A percentile compares a stretch with the other conserved stretches of the same genome.
These are phyloP conservation scores for Gaertneriomyces semiglobifer DNA, from an alignment of 192 early-diverging fungal species.

Conservation along the genomic window DNA sequence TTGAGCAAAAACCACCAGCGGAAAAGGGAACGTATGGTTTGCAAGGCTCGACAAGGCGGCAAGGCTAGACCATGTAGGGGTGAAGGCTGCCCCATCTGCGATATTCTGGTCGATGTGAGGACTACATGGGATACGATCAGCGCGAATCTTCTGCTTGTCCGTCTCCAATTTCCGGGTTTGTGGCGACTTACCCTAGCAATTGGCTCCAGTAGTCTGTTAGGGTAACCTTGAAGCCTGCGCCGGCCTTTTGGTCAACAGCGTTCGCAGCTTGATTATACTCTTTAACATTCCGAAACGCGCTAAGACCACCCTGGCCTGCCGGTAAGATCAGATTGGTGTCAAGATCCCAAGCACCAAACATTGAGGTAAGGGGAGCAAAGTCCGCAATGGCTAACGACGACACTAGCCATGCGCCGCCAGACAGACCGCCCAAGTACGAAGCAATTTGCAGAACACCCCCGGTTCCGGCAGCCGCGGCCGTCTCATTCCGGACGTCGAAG, in stretches of 20 bases:
- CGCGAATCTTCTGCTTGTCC: no score
- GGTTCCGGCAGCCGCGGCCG: slow-evolving; percentile 5
- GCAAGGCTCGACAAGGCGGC: no score
- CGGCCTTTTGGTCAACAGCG: slow-evolving; percentile 10
- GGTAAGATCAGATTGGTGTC: slow-evolving; percentile 1
- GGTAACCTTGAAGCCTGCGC: slow-evolving; percentile 18
- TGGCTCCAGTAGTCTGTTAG: slow-evolving; percentile 24
- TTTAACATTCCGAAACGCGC: no score
- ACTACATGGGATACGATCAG: no score
- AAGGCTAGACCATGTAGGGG: no score
- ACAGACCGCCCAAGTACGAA: slow-evolving; percentile 27
- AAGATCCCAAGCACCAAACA: slow-evolving; percentile 11
- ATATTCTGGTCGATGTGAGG: no score
- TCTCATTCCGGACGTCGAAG: slow-evolving; percentile 6
- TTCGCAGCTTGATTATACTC: slow-evolving; percentile 7
- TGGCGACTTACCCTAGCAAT: no score
- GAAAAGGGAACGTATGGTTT: no score
- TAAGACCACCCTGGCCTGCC: background rate
- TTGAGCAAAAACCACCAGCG: slow-evolving; percentile 4
- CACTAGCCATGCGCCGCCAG: slow-evolving; percentile 33
- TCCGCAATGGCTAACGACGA: slow-evolving; percentile 10
- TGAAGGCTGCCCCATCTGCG: no score
- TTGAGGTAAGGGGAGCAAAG: slow-evolving; percentile 9
- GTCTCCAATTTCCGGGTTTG: no score
- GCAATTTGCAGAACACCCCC: slow-evolving; percentile 28